Percentiles rank a stretch among this genome's conserved stretches.
phyloP scores from a whole-genome alignment of 2,329 filamentous ascomycete species.

The Aspergillus sclerotialis region DNA sequence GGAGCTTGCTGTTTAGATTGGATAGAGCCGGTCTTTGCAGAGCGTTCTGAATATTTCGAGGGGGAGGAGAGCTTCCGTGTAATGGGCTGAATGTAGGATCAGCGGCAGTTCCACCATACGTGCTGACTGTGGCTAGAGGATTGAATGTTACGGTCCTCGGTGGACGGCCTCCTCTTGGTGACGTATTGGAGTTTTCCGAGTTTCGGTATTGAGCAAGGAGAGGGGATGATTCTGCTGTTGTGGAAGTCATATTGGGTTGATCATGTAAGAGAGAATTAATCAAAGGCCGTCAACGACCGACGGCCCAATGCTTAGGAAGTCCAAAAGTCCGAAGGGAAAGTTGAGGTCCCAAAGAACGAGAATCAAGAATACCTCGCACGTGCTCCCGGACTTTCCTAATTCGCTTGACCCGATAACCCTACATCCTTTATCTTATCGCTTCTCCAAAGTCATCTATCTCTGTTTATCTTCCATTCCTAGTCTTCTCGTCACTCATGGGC shows the following conservation, averaged over 20 bases:
- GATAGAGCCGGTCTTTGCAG: conserved; percentile 54
- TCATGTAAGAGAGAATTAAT: conserved; percentile 6
- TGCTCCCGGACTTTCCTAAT: conserved; percentile 8
- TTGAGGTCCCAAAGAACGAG: not conserved
- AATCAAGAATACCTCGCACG: conserved; percentile 10
- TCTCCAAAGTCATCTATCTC: too few relatives aligned
- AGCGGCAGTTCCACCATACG: conserved; percentile 34
- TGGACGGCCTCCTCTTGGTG: conserved; percentile 30
- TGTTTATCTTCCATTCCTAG: not conserved
- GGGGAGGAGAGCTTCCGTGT: conserved; percentile 31
- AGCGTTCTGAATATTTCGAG: conserved; percentile 21
- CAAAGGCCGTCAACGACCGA: conserved; percentile 11
- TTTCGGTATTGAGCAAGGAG: conserved; percentile 28
- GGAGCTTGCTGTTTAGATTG: conserved; percentile 78
- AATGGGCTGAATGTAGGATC: conserved; percentile 36
- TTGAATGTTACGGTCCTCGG: conserved; percentile 44
- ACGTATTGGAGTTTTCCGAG: conserved; percentile 25
- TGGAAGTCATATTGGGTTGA: conserved; percentile 25
- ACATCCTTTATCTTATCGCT: too few relatives aligned
- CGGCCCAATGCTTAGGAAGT: conserved; percentile 4
- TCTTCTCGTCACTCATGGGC: not conserved
- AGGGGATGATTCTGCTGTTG: conserved; percentile 36
- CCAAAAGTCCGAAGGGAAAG: not conserved
- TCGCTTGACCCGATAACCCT: not conserved
- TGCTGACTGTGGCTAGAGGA: conserved; percentile 38